Evolutionary conservation across 352 stramenopile genomes (phyloP).

Genomic region (Aphanomyces astaci): DNA sequence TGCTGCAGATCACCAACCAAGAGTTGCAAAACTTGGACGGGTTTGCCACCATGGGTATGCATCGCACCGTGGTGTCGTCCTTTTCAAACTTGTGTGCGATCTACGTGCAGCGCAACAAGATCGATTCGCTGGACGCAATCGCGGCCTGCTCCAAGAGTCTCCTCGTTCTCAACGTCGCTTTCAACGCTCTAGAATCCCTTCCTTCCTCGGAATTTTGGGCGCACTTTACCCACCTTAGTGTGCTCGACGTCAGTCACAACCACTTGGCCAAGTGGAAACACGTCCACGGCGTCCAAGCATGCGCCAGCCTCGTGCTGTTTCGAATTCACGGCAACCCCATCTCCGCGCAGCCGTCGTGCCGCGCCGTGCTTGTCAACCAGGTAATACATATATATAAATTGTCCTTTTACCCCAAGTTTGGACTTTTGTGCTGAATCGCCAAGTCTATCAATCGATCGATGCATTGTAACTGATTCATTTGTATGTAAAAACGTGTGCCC

Average conservation of each 20-base stretch:
- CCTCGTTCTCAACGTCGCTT: constrained; percentile 9
- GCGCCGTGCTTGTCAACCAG: constrained; percentile 15
- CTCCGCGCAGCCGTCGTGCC: neutral
- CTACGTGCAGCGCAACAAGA: constrained; percentile 16
- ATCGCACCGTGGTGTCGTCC: neutral
- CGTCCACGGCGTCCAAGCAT: constrained; percentile 4
- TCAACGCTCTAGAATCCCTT: neutral
- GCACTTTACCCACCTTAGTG: neutral
- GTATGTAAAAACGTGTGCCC: no score
- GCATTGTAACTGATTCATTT: no score
- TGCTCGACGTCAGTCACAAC: constrained; percentile 16
- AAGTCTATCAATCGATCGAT: no score
- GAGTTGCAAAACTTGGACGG: neutral
- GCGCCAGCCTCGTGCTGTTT: neutral
- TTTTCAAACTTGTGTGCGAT: neutral
- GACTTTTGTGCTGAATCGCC: no score
- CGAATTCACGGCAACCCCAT: constrained; percentile 14
- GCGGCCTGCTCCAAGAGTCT: neutral
- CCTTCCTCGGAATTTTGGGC: constrained; percentile 5
- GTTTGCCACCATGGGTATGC: neutral
- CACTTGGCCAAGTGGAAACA: constrained; percentile 15
- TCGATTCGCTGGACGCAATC: constrained; percentile 9
- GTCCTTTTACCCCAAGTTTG: no score
- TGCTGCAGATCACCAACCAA: neutral
- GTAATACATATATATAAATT: no score